Conservation (phyloP, 768 basidiomycete genomes). For the Boletus sp. region DNA sequence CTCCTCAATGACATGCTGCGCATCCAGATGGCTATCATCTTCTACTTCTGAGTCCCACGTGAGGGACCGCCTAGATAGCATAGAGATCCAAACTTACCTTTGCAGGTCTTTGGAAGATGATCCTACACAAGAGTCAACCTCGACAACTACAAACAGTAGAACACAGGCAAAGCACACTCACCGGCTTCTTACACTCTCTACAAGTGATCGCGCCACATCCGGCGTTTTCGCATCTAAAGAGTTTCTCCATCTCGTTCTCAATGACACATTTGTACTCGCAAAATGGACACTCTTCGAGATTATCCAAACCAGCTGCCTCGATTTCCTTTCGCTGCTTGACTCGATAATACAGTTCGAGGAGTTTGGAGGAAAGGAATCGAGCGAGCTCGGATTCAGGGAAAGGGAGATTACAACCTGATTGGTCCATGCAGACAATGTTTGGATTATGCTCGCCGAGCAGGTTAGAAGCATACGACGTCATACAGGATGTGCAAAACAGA, state of each 20-base stretch:
- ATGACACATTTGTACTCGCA: constrained; percentile 87
- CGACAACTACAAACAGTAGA: neutral
- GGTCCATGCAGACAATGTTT: constrained; percentile 78
- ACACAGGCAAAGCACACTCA: constrained; percentile 31
- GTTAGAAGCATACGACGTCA: constrained; percentile 64
- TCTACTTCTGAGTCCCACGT: constrained; percentile 55
- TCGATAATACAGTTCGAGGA: constrained; percentile 68
- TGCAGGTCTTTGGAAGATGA: constrained; percentile 78
- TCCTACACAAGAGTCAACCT: constrained; percentile 44
- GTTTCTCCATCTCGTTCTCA: constrained; percentile 62
- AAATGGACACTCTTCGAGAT: constrained; percentile 86
- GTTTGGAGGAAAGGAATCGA: constrained; percentile 64
- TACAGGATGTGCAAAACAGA: constrained; percentile 78
- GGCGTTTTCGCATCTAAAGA: constrained; percentile 55
- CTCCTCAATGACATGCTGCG: constrained; percentile 80
- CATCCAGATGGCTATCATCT: constrained; percentile 71
- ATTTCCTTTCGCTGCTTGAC: constrained; percentile 79
- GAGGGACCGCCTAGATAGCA: neutral
- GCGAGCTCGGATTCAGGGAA: constrained; percentile 70
- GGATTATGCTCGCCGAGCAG: constrained; percentile 63
- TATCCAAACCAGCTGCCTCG: constrained; percentile 72
- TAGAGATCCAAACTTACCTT: constrained; percentile 44
- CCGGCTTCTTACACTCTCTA: constrained; percentile 71
- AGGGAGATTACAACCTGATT: constrained; percentile 62
- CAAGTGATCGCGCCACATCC: constrained; percentile 79